A percentile compares a stretch with the other conserved stretches of the same genome.
Conservation (phyloP, 257 asterid genomes). For the Asclepias syriaca region DNA sequence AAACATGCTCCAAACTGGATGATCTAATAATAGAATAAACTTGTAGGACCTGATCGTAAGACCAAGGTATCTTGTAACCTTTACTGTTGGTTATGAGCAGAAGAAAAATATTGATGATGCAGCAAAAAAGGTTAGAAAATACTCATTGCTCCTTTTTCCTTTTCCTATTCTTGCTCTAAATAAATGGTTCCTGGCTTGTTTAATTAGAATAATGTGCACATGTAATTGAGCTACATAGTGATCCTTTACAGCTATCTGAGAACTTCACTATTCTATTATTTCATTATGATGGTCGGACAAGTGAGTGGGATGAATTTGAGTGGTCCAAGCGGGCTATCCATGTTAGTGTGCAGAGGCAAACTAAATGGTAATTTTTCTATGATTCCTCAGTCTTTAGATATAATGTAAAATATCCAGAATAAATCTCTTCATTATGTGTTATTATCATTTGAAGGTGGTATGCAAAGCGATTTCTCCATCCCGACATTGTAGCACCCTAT, state of each 20-base stretch:
- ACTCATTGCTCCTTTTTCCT: neutral
- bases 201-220: neutral
- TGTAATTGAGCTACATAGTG: slow-evolving; percentile 19
- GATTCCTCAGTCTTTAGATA: slow-evolving; percentile 1
- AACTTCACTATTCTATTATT: slow-evolving; percentile 73
- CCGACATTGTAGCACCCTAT: slow-evolving; percentile 75
- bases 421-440: slow-evolving; percentile 9
- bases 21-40: slow-evolving; percentile 8
- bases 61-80: slow-evolving; percentile 85
- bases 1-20: neutral
- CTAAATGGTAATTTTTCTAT: slow-evolving; percentile 58
- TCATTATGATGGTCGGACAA: slow-evolving; percentile 87
- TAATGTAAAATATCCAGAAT: neutral
- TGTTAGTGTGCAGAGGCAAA: slow-evolving; percentile 66
- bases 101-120: slow-evolving; percentile 82
- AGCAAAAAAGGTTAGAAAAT: slow-evolving; percentile 56
- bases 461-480: slow-evolving; percentile 89
- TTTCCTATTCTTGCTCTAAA: neutral
- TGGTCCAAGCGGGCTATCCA: slow-evolving; percentile 90
- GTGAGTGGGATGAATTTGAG: slow-evolving; percentile 93
- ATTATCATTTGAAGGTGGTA: slow-evolving; percentile 65
- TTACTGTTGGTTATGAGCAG: slow-evolving; percentile 78
- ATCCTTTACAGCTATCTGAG: slow-evolving; percentile 66
- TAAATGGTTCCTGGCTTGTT: slow-evolving; percentile 1
- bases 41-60: slow-evolving; percentile 66